Evolutionary conservation across 768 basidiomycete species (phyloP).

Genomic region (Psilocybe subaeruginosa): DNA sequence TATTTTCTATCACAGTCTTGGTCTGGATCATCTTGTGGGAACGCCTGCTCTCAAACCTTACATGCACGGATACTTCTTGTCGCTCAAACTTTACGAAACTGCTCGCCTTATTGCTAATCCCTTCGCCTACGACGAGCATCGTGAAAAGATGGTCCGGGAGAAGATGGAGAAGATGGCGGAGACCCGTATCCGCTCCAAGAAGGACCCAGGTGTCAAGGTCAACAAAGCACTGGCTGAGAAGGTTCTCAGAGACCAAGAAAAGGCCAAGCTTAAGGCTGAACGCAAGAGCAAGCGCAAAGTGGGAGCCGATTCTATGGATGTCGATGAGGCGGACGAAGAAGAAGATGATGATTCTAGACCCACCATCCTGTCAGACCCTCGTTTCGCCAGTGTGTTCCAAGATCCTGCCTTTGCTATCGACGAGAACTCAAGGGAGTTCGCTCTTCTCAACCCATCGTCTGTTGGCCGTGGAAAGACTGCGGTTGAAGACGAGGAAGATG

Average conservation of each 20-base stretch:
- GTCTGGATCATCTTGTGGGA: constrained; percentile 93
- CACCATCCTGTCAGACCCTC: constrained; percentile 78
- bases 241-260: constrained; percentile 68
- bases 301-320: constrained; percentile 36
- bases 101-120: constrained; percentile 96
- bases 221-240: constrained; percentile 86
- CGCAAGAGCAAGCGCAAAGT: constrained; percentile 50
- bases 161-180: constrained; percentile 95
- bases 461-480: constrained; percentile 73
- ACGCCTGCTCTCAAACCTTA: constrained; percentile 97
- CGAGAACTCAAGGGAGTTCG: constrained; percentile 84
- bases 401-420: constrained; percentile 93
- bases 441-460: constrained; percentile 89
- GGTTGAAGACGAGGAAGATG: constrained; percentile 88
- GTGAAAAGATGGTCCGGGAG: constrained; percentile 83
- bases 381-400: constrained; percentile 90
- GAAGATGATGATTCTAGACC: constrained; percentile 36
- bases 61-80: constrained; percentile 99
- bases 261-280: constrained; percentile 56
- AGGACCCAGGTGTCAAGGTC: constrained; percentile 71
- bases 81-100: constrained; percentile 93
- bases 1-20: constrained; percentile 57
- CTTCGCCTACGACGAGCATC: constrained; percentile 92
- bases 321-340: constrained; percentile 37
- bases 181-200: constrained; percentile 85